phyloP scores from a whole-genome alignment of 768 basidiomycete species.

The Chalciporus piperatus region DNA sequence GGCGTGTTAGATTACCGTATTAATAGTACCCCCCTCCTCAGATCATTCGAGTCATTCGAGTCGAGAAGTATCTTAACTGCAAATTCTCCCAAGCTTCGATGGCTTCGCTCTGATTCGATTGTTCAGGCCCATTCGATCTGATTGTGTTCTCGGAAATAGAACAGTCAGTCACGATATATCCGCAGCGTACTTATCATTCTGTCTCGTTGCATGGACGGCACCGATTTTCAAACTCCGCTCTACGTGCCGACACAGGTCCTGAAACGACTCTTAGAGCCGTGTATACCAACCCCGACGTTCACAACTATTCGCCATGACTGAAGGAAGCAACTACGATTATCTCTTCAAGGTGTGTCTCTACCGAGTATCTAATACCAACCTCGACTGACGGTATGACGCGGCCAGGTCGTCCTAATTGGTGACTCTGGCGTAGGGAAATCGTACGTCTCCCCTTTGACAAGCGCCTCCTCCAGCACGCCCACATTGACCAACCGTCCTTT shows the following conservation, averaged over 20 bases:
- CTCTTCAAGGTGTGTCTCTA: conserved; percentile 81
- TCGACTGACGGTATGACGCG: neutral
- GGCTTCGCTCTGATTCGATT: too few relatives aligned
- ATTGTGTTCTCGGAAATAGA: too few relatives aligned
- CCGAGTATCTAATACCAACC: neutral
- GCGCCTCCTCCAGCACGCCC: neutral
- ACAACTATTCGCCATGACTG: conserved; percentile 57
- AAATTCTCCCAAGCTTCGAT: too few relatives aligned
- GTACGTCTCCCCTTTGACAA: conserved; percentile 54
- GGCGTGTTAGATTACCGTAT: neutral
- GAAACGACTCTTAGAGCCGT: conserved; percentile 4
- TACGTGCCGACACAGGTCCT: conserved; percentile 4
- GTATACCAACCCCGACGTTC: conserved; percentile 11
- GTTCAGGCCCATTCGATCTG: too few relatives aligned
- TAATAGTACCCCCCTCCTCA: neutral
- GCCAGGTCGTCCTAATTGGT: conserved; percentile 94
- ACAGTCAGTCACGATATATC: too few relatives aligned
- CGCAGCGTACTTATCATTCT: too few relatives aligned
- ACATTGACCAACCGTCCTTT: neutral
- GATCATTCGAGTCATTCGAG: too few relatives aligned
- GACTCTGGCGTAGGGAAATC: conserved; percentile 99
- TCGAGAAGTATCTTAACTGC: too few relatives aligned
- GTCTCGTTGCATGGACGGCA: neutral
- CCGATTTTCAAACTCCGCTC: conserved; percentile 31
- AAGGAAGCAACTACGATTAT: conserved; percentile 96